Base-by-base conservation (phyloP, 1,284 basidiomycete species). In the Amanita bisporigera region DNA sequence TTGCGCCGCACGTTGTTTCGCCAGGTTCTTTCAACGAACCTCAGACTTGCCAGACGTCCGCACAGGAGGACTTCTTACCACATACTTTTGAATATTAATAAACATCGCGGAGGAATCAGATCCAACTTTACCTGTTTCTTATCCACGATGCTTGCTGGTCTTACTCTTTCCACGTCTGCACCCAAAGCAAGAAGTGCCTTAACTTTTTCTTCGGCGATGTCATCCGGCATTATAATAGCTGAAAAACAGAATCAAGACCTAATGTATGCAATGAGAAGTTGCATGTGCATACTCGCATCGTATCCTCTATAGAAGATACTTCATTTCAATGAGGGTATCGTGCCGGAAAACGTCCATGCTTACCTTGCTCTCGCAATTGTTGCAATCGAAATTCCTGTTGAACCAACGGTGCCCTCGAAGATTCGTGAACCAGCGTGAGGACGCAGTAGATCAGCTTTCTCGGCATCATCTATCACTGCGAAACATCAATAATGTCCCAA, bases 381-480 rank as follows among this genome's bases (percentile, higher is more conserved):
- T 0, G 98, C 97, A 58, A 99, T 91, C 0, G 96, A 98, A 64
- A 99, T 99, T 1, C 97, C 98, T 0, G 98, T 99, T 3, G 95
- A 97, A 0, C 98, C 97, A 2, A 98, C 95, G 0, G 97, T 99
- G 0, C 98, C 98, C 79, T 99, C 98, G 69, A 99, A 99, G 58
- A 99, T 96, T 17, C 96, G 90, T 0, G 94, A 98, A 2, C 94
- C 93, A 0, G 95, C 96, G 71, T 97, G 80, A 0, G 97, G 98
- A 70, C 90, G 86, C 1, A 99, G 82, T 7, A 96, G 82, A 0
- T 96, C 96, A 70, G 88, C 84, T 17, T 87, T 86, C 78, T 99
- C 98, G 0, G 98, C 98, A 75, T 98, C 94, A 69, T 95, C 87
- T 70, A 98, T 95, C 84, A 98, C 95, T 97, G n/a, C 55, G 54